Evolutionary conservation across 495 filamentous ascomycete genomes (phyloP).

Genomic region (Daldinia vernicosa): DNA sequence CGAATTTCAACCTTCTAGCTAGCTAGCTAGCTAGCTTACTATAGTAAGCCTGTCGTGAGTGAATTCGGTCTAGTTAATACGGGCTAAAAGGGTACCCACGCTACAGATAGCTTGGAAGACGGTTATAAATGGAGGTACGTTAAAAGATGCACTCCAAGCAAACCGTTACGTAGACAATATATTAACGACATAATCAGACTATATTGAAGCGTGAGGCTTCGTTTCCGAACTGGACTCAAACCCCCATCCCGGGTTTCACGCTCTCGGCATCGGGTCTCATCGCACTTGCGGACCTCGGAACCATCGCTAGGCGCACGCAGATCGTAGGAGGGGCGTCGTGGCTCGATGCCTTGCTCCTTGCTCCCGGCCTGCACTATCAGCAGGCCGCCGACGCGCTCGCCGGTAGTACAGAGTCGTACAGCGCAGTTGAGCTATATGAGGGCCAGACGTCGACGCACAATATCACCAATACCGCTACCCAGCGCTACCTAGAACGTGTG

Average conservation of each 20-base stretch:
- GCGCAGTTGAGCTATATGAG: conserved; percentile 50
- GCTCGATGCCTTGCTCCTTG: conserved; percentile 64
- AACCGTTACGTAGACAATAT: conserved; percentile 3
- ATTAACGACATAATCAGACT: conserved; percentile 27
- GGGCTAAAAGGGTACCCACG: background rate
- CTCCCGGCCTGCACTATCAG: conserved; percentile 68
- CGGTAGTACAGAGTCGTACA: conserved; percentile 36
- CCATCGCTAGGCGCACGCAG: conserved; percentile 62
- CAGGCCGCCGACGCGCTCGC: conserved; percentile 62
- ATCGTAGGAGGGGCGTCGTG: conserved; percentile 61
- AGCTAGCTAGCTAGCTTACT: no score
- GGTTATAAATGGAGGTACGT: conserved; percentile 29
- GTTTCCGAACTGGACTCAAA: conserved; percentile 48
- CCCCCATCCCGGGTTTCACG: conserved; percentile 49
- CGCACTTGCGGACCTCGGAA: conserved; percentile 65
- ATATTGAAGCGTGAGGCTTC: conserved; percentile 41
- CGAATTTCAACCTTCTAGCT: conserved; percentile 5
- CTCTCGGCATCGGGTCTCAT: conserved; percentile 62
- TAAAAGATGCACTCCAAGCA: conserved; percentile 2
- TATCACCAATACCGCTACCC: conserved; percentile 64
- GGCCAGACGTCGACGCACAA: conserved; percentile 50
- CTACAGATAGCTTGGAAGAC: conserved; percentile 3
- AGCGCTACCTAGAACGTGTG: conserved; percentile 58
- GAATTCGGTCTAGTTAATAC: conserved; percentile 9
- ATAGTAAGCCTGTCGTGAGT: conserved; percentile 1